A percentile compares a stretch with the other conserved stretches of the same genome.
Conservation (phyloP, 768 basidiomycete genomes). For the Termitomyces heimii region DNA sequence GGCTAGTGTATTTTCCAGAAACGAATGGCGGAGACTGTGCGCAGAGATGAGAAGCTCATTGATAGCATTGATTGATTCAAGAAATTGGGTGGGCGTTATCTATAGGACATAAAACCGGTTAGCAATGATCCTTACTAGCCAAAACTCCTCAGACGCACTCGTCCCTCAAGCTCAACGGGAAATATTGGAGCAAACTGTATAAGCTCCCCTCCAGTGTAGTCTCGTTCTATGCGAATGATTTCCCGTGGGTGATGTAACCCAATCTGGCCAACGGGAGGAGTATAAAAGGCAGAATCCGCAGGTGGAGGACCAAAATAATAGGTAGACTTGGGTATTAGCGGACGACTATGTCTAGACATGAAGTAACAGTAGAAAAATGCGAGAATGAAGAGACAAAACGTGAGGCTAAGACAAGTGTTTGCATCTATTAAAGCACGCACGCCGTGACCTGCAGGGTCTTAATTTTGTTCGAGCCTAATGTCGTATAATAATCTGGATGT, state of each 20-base stretch:
- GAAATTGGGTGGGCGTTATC: constrained; percentile 89
- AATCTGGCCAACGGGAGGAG: constrained; percentile 75
- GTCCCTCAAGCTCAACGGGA: constrained; percentile 88
- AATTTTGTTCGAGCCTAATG: constrained; percentile 36
- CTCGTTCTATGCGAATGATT: constrained; percentile 86
- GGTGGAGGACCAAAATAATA: constrained; percentile 84
- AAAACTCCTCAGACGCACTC: constrained; percentile 47
- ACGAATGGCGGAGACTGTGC: constrained; percentile 66
- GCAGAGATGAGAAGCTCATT: constrained; percentile 87
- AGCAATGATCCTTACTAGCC: constrained; percentile 2
- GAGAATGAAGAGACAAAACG: constrained; percentile 2
- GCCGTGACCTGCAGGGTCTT: constrained; percentile 32
- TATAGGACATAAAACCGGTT: constrained; percentile 22
- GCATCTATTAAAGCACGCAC: constrained; percentile 27
- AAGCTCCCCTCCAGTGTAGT: constrained; percentile 87
- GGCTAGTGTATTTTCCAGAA: constrained; percentile 75
- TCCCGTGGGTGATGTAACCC: constrained; percentile 90
- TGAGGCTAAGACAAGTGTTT: constrained; percentile 5
- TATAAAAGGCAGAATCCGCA: constrained; percentile 74
- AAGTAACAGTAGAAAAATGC: not conserved
- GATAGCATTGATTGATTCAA: constrained; percentile 85
- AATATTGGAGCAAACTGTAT: constrained; percentile 87
- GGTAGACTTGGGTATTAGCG: constrained; percentile 67
- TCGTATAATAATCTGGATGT: constrained; percentile 36
- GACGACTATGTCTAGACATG: constrained; percentile 28